phyloP scores from a whole-genome alignment of 2,329 filamentous ascomycete genomes.

The Ophiostoma ulmi region DNA sequence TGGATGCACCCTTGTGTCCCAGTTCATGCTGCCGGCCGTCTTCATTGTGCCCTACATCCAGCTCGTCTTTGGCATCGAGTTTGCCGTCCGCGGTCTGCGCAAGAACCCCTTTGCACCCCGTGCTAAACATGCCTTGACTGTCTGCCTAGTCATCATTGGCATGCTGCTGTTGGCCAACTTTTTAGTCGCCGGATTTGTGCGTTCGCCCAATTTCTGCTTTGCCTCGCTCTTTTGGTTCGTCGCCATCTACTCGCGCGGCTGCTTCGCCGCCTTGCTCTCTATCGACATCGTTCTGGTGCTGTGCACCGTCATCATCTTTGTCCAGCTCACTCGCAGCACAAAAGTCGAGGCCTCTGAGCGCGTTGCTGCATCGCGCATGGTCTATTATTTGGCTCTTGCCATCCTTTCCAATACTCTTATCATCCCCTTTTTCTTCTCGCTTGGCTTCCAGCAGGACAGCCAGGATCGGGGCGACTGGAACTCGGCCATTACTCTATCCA shows the following conservation, averaged over 20 bases:
- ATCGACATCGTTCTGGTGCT: constrained; percentile 48
- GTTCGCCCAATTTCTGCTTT: constrained; percentile 57
- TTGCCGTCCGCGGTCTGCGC: constrained; percentile 50
- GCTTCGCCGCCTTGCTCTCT: constrained; percentile 49
- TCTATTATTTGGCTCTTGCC: constrained; percentile 59
- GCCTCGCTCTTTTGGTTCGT: constrained; percentile 65
- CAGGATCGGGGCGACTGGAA: constrained; percentile 31
- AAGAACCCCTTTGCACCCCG: constrained; percentile 53
- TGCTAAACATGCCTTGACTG: constrained; percentile 54
- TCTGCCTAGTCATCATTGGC: constrained; percentile 50
- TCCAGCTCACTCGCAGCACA: constrained; percentile 50
- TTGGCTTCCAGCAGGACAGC: constrained; percentile 41
- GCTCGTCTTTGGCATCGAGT: constrained; percentile 60
- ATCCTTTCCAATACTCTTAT: constrained; percentile 53
- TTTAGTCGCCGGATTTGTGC: constrained; percentile 52
- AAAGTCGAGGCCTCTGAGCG: constrained; percentile 56
- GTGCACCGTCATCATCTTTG: constrained; percentile 50
- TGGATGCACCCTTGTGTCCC: constrained; percentile 51
- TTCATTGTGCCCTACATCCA: constrained; percentile 64
- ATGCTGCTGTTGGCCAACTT: constrained; percentile 52
- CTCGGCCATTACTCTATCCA: constrained; percentile 47
- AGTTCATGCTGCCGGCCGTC: constrained; percentile 58
- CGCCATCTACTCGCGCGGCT: constrained; percentile 53
- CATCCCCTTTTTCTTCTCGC: constrained; percentile 58
- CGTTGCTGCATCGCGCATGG: constrained; percentile 62